Evolutionary conservation across 2,329 filamentous ascomycete genomes (phyloP).

Genomic region (Pseudodiploospora longispora): DNA sequence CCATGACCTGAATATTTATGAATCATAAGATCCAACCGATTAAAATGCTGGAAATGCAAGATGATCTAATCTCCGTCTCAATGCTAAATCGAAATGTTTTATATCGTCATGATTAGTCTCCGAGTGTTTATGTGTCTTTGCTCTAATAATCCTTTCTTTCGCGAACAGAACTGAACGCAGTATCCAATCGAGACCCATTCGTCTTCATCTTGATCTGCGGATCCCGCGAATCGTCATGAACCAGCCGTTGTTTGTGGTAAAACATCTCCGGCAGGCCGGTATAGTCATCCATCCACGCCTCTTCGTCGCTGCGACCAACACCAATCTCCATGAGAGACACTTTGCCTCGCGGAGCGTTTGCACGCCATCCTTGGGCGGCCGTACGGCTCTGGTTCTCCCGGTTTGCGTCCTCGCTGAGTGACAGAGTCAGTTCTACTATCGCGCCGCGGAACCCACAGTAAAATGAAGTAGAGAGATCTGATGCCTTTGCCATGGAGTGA

Average conservation of each 20-base stretch:
- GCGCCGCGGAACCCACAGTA: slow-evolving; percentile 42
- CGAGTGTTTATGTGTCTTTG: not conserved
- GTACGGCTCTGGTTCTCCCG: slow-evolving; percentile 5
- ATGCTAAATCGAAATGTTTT: too few species aligned
- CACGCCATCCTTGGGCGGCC: slow-evolving; percentile 18
- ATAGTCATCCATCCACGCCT: slow-evolving; percentile 7
- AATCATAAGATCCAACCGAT: too few species aligned
- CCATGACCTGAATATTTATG: too few species aligned
- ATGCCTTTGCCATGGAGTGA: slow-evolving; percentile 40
- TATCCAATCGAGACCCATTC: slow-evolving; percentile 2
- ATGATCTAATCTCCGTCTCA: too few species aligned
- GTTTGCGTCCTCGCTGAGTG: slow-evolving; percentile 17
- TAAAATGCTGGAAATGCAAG: too few species aligned
- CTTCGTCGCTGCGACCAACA: slow-evolving; percentile 17
- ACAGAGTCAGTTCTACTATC: slow-evolving; percentile 34
- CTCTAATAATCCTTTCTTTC: slow-evolving; percentile 6
- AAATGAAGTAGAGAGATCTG: slow-evolving; percentile 37
- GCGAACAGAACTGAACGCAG: not conserved
- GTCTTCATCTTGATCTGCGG: not conserved
- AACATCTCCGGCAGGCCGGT: slow-evolving; percentile 16
- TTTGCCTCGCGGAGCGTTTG: slow-evolving; percentile 8
- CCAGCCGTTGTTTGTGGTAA: slow-evolving; percentile 1
- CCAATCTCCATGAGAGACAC: slow-evolving; percentile 24
- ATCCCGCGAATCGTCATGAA: not conserved
- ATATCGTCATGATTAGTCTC: too few species aligned